phyloP scores from a whole-genome alignment of 345 rosid genomes.

The Lepidium sativum region DNA sequence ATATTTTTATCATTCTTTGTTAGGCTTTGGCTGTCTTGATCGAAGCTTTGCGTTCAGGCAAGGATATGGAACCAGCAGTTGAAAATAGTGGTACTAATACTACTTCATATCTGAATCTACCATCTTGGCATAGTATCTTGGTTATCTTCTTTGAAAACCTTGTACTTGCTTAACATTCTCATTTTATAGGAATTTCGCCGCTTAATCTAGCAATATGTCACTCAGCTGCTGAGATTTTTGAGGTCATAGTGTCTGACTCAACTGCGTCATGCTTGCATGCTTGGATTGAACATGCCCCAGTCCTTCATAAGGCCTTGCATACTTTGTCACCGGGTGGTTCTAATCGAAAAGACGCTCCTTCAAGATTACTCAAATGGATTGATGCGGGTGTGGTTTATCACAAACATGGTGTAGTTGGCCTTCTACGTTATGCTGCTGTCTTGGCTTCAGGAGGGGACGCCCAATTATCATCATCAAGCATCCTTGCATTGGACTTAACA shows the following conservation, averaged over 20 bases:
- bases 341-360: constrained; percentile 87
- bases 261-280: constrained; percentile 75
- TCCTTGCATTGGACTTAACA: constrained; percentile 65
- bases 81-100: constrained; percentile 46
- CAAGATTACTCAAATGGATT: constrained; percentile 86
- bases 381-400: constrained; percentile 93
- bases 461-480: constrained; percentile 64
- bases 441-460: constrained; percentile 96
- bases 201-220: constrained; percentile 90
- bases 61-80: constrained; percentile 62
- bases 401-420: constrained; percentile 84
- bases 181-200: constrained; percentile 71
- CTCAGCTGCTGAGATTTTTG: constrained; percentile 95
- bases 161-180: constrained; percentile 25
- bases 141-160: constrained; percentile 11
- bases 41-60: constrained; percentile 77
- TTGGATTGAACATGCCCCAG: constrained; percentile 86
- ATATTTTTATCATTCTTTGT: background rate
- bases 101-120: constrained; percentile 11
- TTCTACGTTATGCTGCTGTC: constrained; percentile 80
- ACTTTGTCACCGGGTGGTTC: constrained; percentile 95
- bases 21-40: constrained; percentile 73
- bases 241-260: constrained; percentile 81
- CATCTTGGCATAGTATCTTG: constrained; percentile 15
- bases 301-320: constrained; percentile 82